Percentiles rank a stretch among this genome's conserved stretches.
phyloP scores from a whole-genome alignment of 2,329 filamentous ascomycete species.

The Neonectria punicea region DNA sequence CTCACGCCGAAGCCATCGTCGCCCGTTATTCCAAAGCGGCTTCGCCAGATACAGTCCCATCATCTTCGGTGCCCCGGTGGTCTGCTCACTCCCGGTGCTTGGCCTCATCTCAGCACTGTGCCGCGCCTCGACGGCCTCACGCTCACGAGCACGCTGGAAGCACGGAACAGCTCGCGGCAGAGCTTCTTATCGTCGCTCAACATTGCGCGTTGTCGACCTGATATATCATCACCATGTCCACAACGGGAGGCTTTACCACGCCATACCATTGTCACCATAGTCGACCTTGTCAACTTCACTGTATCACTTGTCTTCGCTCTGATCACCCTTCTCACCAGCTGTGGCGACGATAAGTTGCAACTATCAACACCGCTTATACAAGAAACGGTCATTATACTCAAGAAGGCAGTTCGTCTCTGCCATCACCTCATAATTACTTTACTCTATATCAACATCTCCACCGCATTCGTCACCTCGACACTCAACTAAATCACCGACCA shows the following conservation, averaged over 20 bases:
- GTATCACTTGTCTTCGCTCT: not conserved
- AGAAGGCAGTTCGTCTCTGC: not conserved
- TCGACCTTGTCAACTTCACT: slow-evolving; percentile 19
- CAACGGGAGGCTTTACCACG: slow-evolving; percentile 11
- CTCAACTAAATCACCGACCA: slow-evolving; percentile 29
- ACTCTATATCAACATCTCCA: not conserved
- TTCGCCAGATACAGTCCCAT: not conserved
- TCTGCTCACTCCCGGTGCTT: not conserved
- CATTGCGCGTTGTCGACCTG: not conserved
- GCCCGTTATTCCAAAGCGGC: not conserved
- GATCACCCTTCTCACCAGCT: slow-evolving; percentile 1
- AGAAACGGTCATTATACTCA: not conserved
- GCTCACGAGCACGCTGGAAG: not conserved
- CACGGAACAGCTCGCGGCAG: not conserved
- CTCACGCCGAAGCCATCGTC: not conserved
- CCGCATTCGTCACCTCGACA: not conserved
- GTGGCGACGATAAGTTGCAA: not conserved
- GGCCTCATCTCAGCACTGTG: not conserved
- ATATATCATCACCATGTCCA: slow-evolving; percentile 24
- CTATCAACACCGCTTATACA: not conserved
- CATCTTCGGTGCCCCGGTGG: slow-evolving; percentile 1
- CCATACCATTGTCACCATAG: slow-evolving; percentile 12
- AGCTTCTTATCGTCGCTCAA: not conserved
- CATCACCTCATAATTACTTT: not conserved
- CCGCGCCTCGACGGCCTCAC: not conserved